phyloP scores from a whole-genome alignment of 2,329 filamentous ascomycete genomes.

The Geosmithia morbida region DNA sequence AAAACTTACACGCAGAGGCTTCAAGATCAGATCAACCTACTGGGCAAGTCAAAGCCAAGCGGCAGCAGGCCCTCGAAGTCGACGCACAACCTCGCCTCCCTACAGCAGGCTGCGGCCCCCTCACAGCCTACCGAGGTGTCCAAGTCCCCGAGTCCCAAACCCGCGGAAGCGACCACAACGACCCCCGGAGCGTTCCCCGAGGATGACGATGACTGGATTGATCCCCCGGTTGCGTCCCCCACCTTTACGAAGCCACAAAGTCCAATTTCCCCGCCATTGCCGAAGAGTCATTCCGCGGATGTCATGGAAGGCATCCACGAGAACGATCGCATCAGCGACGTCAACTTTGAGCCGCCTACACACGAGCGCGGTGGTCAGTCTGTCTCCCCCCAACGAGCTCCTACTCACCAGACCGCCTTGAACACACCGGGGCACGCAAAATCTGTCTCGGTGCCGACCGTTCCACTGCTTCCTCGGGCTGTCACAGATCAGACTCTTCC shows the following conservation, averaged over 20 bases:
- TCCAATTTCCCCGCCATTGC: slow-evolving; percentile 25
- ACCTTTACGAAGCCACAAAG: slow-evolving; percentile 2
- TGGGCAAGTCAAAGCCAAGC: slow-evolving; percentile 42
- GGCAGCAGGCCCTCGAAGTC: slow-evolving; percentile 33
- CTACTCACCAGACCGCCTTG: slow-evolving; percentile 1
- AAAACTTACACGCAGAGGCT: slow-evolving; percentile 90
- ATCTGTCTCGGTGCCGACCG: slow-evolving; percentile 45
- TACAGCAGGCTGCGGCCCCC: slow-evolving; percentile 14
- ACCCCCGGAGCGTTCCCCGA: slow-evolving; percentile 48
- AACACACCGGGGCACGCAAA: slow-evolving; percentile 31
- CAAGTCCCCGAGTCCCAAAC: slow-evolving; percentile 12
- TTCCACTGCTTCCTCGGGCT: slow-evolving; percentile 16
- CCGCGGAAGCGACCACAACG: slow-evolving; percentile 17
- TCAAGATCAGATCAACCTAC: slow-evolving; percentile 77
- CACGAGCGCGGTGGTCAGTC: slow-evolving; percentile 4
- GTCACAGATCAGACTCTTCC: slow-evolving; percentile 9
- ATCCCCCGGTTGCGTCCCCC: slow-evolving; percentile 24
- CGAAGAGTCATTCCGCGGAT: slow-evolving; percentile 48
- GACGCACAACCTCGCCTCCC: slow-evolving; percentile 20
- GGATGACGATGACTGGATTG: slow-evolving; percentile 51
- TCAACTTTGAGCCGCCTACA: slow-evolving; percentile 14
- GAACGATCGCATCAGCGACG: slow-evolving; percentile 20
- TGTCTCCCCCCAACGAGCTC: slow-evolving; percentile 3
- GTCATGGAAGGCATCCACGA: slow-evolving; percentile 39
- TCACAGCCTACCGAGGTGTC: slow-evolving; percentile 13